Evolutionary conservation across 441 rosid species (phyloP).

Genomic region (Erodium chrysanthum): DNA sequence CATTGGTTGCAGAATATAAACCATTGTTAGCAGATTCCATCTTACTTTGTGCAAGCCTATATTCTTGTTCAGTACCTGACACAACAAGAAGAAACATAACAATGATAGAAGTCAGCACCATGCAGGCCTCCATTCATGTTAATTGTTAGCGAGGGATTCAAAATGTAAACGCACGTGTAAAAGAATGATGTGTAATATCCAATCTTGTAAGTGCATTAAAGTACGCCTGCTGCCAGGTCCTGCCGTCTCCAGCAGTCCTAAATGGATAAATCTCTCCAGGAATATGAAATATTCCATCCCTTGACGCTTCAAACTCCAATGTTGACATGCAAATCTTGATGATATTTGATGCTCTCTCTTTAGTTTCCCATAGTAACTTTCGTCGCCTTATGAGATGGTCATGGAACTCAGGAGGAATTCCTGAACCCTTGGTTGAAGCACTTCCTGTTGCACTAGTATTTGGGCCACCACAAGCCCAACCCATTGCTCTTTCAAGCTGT

Average conservation of each 20-base stretch:
- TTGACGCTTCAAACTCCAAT: constrained; percentile 85
- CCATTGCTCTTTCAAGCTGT: constrained; percentile 96
- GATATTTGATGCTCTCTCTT: constrained; percentile 73
- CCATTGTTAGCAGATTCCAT: constrained; percentile 77
- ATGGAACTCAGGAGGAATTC: constrained; percentile 83
- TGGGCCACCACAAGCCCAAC: constrained; percentile 96
- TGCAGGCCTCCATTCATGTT: constrained; percentile 1
- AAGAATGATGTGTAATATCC: constrained; percentile 74
- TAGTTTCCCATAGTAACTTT: constrained; percentile 64
- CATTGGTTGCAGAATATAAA: constrained; percentile 69
- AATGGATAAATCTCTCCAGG: constrained; percentile 45
- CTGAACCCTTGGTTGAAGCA: constrained; percentile 53
- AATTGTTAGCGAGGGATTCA: constrained; percentile 6
- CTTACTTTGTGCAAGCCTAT: constrained; percentile 76
- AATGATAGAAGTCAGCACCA: constrained; percentile 13
- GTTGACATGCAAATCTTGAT: constrained; percentile 69
- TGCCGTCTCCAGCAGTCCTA: constrained; percentile 43
- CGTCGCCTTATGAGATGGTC: constrained; percentile 71
- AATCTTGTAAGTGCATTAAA: constrained; percentile 55
- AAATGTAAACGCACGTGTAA: constrained; percentile 51
- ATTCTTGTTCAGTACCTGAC: constrained; percentile 74
- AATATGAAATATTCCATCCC: constrained; percentile 68
- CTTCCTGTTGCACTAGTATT: constrained; percentile 47
- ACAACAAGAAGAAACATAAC: constrained; percentile 18
- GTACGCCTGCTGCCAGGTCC: constrained; percentile 79